Evolutionary conservation across 2,329 filamentous ascomycete genomes (phyloP).

Genomic region (Tricladium varicosporioides): DNA sequence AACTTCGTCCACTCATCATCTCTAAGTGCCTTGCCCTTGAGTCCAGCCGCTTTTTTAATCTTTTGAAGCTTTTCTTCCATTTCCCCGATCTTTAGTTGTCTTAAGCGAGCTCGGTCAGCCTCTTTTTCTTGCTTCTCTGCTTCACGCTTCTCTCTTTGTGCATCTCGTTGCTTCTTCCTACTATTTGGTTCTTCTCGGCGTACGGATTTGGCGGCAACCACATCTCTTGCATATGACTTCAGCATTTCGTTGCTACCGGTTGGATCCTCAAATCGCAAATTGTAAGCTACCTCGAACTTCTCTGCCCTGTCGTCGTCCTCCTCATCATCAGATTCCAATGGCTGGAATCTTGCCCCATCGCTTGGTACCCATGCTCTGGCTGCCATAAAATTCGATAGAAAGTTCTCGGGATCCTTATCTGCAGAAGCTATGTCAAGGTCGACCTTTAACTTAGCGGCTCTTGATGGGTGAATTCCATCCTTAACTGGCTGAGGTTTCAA

Average conservation of each 20-base stretch:
- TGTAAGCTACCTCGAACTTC: slow-evolving; percentile 89
- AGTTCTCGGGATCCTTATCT: slow-evolving; percentile 86
- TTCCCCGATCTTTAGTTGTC: slow-evolving; percentile 88
- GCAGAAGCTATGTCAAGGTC: slow-evolving; percentile 70
- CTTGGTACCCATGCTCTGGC: slow-evolving; percentile 83
- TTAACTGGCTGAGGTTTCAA: slow-evolving; percentile 39
- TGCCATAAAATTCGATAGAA: slow-evolving; percentile 94
- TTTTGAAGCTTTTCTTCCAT: slow-evolving; percentile 81
- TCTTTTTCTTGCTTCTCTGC: slow-evolving; percentile 72
- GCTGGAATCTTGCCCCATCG: slow-evolving; percentile 65
- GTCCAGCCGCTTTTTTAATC: slow-evolving; percentile 85
- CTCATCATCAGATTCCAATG: slow-evolving; percentile 88
- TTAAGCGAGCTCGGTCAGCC: slow-evolving; percentile 77
- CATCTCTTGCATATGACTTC: slow-evolving; percentile 84
- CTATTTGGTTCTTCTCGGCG: slow-evolving; percentile 77
- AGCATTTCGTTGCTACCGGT: slow-evolving; percentile 83
- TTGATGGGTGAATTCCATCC: slow-evolving; percentile 56
- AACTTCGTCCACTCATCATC: slow-evolving; percentile 83
- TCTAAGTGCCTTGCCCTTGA: slow-evolving; percentile 62
- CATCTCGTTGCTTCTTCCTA: slow-evolving; percentile 75
- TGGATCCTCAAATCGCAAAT: slow-evolving; percentile 93
- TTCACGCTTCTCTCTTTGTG: slow-evolving; percentile 74
- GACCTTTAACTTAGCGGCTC: slow-evolving; percentile 48
- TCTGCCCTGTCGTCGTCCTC: slow-evolving; percentile 72
- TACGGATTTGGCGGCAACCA: slow-evolving; percentile 78